Evolutionary conservation across 495 filamentous ascomycete species (phyloP).

Genomic region (Choiromyces venosus): DNA sequence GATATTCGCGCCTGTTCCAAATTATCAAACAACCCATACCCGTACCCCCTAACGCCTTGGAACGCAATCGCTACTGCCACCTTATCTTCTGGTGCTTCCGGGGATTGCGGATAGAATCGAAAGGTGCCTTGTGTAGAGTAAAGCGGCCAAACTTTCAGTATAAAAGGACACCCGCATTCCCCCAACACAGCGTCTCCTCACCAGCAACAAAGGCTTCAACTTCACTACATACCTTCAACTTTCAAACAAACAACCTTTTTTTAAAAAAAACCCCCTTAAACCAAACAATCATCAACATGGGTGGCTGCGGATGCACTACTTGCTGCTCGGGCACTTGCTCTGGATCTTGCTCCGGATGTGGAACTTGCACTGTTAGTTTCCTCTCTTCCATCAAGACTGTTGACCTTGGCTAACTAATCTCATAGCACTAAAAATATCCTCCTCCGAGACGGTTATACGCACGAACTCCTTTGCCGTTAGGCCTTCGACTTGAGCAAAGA

Average conservation of each 20-base stretch:
- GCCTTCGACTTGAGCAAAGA: not conserved
- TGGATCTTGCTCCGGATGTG: not conserved
- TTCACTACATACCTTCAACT: not conserved
- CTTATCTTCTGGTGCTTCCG: not conserved
- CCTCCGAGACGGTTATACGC: not conserved
- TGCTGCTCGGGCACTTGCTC: not conserved
- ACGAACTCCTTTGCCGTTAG: not conserved
- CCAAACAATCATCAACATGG: slow-evolving; percentile 16
- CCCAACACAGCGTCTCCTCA: not conserved
- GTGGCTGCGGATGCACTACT: slow-evolving; percentile 16
- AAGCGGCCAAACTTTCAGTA: not conserved
- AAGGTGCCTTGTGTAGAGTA: not conserved
- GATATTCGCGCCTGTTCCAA: not conserved
- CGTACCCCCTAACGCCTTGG: not conserved
- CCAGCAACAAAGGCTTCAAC: slow-evolving; percentile 11
- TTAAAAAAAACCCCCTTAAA: not conserved
- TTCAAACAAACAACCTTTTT: slow-evolving; percentile 13
- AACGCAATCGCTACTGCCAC: not conserved
- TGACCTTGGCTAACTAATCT: not conserved
- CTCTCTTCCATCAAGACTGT: not conserved
- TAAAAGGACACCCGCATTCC: slow-evolving; percentile 13
- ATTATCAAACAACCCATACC: not conserved
- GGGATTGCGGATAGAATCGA: not conserved
- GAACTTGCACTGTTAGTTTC: slow-evolving; percentile 4
- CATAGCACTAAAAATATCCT: slow-evolving; percentile 23